phyloP scores from a whole-genome alignment of 192 early-diverging fungal species.

The Rhizophlyctis rosea region DNA sequence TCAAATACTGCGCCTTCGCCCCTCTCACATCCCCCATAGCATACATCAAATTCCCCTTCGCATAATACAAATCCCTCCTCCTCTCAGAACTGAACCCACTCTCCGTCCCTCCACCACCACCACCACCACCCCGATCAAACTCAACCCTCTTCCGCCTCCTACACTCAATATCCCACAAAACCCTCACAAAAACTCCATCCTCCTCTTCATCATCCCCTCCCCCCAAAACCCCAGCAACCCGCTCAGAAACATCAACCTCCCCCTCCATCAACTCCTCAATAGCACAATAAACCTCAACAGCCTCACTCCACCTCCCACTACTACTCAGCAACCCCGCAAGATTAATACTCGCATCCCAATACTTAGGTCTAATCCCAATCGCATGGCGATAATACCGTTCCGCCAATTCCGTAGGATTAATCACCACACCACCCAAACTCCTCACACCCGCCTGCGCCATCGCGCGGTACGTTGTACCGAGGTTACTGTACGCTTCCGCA shows the following conservation, averaged over 20 bases:
- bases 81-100: constrained; percentile 44
- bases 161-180: constrained; percentile 19
- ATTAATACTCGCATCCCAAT: constrained; percentile 91
- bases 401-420: constrained; percentile 47
- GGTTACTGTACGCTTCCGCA: constrained; percentile 88
- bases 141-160: constrained; percentile 9
- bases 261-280: constrained; percentile 57
- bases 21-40: constrained; percentile 67
- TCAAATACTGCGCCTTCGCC: constrained; percentile 79
- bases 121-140: constrained; percentile 14
- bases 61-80: constrained; percentile 80
- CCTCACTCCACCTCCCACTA: constrained; percentile 64
- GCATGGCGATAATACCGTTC: constrained; percentile 84
- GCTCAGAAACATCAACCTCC: constrained; percentile 22
- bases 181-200: constrained; percentile 9
- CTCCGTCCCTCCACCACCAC: constrained; percentile 8
- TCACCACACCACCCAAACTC: no score
- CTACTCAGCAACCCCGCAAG: constrained; percentile 77
- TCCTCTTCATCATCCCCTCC: not conserved
- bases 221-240: constrained; percentile 19
- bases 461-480: constrained; percentile 84
- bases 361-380: constrained; percentile 77
- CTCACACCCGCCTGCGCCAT: no score
- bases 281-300: constrained; percentile 76
- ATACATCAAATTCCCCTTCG: constrained; percentile 81